Evolutionary conservation across 1,139 yeast genomes (phyloP), one percentile per base, ranked within the genome.

Genomic region (Spathaspora sp.): DNA sequence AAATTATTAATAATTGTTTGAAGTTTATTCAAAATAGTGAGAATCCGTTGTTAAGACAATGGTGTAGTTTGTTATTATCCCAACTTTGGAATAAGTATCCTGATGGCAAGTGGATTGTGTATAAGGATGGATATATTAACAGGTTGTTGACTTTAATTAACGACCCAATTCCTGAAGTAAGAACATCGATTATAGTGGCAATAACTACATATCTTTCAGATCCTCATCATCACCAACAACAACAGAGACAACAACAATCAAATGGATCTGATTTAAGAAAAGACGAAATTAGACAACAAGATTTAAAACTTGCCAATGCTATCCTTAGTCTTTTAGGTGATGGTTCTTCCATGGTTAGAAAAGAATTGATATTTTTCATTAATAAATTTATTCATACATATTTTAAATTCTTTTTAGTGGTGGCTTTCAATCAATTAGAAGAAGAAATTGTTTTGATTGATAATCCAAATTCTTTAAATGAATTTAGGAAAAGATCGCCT

Each of bases 121-220:
- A 83, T 57, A 82, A 83, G 55, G 87, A 84, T 50, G 86, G 87
- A 0, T 76, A 81, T 38, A 68, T 86, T 26, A 81, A 72, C 33
- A 76, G 78, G 51, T 63, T 93, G 34, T 63, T 83, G 33, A 68
- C 72, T 31, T 68, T 88, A 43, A 72, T 90, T 27, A 81, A 79
- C 51, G 98, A 93, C 61, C 97, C 97, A 0, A 89, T 91, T 41
- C 97, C 99, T 0, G 99, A 93, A 63, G 96, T 93, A 0, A 74
- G 99, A 50, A 86, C 97, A 0, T 89, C 98, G 0, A 81, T 89
- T 9, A 71, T 93, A 9, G 72, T 84, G 42, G 89, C 96, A 0
- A 67, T 93, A 43, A 81, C 91, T 2, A 81, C 82, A 29, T 89
- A 86, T 59, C 45, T 52, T 34, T 43, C 53, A 2, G 56, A 52